phyloP scores from a whole-genome alignment of 176 grass and related monocot species.

The Oropetium thomaeum region DNA sequence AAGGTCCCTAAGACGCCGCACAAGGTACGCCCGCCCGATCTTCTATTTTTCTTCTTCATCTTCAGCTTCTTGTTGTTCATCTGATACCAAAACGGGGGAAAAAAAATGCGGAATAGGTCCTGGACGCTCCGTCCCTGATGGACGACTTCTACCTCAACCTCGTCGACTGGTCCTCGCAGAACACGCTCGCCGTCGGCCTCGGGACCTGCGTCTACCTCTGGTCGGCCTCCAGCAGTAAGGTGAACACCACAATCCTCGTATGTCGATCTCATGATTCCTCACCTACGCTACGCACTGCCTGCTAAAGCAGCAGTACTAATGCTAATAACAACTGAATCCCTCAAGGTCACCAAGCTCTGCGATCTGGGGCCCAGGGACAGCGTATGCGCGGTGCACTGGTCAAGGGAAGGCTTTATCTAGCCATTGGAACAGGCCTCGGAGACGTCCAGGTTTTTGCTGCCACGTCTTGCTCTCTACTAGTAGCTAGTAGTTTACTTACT shows the following conservation, averaged over 20 bases:
- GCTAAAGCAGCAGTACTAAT: no score
- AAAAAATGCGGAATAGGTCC: no score
- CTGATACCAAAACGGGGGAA: no score
- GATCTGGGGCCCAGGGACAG: slow-evolving; percentile 79
- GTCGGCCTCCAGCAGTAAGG: slow-evolving; percentile 94
- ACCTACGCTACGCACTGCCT: no score
- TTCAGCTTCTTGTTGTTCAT: no score
- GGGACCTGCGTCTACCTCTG: slow-evolving; percentile 93
- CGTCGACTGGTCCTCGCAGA: slow-evolving; percentile 97
- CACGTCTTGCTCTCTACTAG: no score
- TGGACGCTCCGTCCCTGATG: slow-evolving; percentile 86
- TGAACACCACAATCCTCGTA: not conserved
- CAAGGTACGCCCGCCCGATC: slow-evolving; percentile 50
- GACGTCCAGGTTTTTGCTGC: slow-evolving; percentile 70
- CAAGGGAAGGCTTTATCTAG: slow-evolving; percentile 83
- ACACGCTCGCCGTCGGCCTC: slow-evolving; percentile 82
- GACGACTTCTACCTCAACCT: slow-evolving; percentile 99
- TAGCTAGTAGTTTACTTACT: no score
- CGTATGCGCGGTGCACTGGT: slow-evolving; percentile 93
- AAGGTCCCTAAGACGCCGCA: slow-evolving; percentile 99
- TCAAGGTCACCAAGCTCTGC: slow-evolving; percentile 86
- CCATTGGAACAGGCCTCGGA: slow-evolving; percentile 85
- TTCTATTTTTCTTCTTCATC: not conserved
- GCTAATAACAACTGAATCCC: no score
- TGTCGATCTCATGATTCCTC: no score